Evolutionary conservation across 164 flowering plant genomes (phyloP).

Genomic region (Dillenia suffruticosa): DNA sequence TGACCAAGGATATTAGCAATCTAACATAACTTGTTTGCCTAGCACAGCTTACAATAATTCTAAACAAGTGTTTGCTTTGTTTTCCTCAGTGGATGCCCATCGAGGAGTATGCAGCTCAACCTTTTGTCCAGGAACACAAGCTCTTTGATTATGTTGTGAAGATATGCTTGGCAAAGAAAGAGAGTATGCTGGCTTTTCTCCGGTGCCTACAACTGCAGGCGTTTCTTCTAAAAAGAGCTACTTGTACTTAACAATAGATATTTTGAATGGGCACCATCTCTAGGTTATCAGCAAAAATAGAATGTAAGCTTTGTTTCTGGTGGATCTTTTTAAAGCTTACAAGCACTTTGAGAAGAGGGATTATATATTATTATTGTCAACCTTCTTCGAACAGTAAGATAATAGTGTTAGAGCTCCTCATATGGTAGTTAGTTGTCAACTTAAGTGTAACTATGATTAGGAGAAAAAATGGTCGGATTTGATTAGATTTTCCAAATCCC

Average conservation of each 20-base stretch:
- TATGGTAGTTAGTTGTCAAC: too few species aligned
- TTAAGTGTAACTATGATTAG: too few species aligned
- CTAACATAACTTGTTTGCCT: too few species aligned
- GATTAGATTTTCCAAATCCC: too few species aligned
- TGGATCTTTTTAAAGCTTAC: not conserved
- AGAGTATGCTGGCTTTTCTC: constrained; percentile 30
- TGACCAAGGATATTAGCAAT: too few species aligned
- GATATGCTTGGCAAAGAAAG: constrained; percentile 25
- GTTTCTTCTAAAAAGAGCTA: constrained; percentile 15
- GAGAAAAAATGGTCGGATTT: too few species aligned
- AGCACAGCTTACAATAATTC: too few species aligned
- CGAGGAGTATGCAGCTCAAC: constrained; percentile 42
- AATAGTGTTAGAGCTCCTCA: too few species aligned
- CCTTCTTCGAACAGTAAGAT: too few species aligned
- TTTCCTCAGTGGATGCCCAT: constrained; percentile 48
- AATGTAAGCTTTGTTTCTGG: not conserved
- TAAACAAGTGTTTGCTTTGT: not conserved
- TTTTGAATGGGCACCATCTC: constrained; percentile 3
- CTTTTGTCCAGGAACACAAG: constrained; percentile 19
- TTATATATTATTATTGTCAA: too few species aligned
- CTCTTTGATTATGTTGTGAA: constrained; percentile 20
- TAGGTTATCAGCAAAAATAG: constrained; percentile 2
- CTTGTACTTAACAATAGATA: constrained; percentile 24
- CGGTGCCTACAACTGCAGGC: constrained; percentile 10
- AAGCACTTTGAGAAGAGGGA: not conserved